A percentile compares a stretch with the other conserved stretches of the same genome.
Evolutionary conservation across 2,329 filamentous ascomycete species (phyloP).

Genomic region (Xylariaceae sp.): DNA sequence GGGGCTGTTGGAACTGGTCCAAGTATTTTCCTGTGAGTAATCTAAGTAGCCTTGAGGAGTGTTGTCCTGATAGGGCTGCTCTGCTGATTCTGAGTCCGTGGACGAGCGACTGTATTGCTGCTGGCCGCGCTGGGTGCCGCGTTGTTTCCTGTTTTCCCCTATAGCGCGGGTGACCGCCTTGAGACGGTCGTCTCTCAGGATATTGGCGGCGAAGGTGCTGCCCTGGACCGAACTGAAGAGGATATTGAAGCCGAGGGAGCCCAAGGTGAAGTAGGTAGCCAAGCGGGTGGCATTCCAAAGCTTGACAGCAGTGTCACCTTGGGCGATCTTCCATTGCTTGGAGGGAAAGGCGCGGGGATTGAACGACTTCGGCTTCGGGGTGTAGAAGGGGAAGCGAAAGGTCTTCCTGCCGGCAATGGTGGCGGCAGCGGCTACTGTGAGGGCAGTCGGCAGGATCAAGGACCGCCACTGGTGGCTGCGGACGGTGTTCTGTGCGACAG

Average conservation of each 20-base stretch:
- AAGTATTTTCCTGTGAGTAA: too few relatives aligned
- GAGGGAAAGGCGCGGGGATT: constrained; percentile 31
- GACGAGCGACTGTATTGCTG: too few relatives aligned
- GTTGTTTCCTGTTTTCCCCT: too few relatives aligned
- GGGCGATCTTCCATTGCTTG: constrained; percentile 19
- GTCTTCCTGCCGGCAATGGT: constrained; percentile 29
- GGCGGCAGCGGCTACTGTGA: constrained; percentile 21
- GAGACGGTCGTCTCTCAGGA: not conserved
- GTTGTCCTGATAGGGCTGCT: too few relatives aligned
- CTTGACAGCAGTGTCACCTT: constrained; percentile 22
- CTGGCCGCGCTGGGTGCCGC: too few relatives aligned
- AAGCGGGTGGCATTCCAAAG: constrained; percentile 37
- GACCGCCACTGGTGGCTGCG: constrained; percentile 29
- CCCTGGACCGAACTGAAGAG: constrained; percentile 28
- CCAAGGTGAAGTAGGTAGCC: constrained; percentile 30
- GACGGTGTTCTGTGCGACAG: constrained; percentile 21
- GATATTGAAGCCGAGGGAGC: constrained; percentile 23
- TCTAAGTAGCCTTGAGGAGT: too few relatives aligned
- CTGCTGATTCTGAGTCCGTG: too few relatives aligned
- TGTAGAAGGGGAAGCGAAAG: constrained; percentile 40
- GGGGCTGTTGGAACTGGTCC: too few relatives aligned
- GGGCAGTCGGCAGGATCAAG: constrained; percentile 26
- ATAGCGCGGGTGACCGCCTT: too few relatives aligned
- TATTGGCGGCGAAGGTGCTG: not conserved
- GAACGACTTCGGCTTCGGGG: constrained; percentile 30